Percentiles rank a stretch among this genome's conserved stretches.
phyloP scores from a whole-genome alignment of 495 filamentous ascomycete species.

The Collariella sp. region DNA sequence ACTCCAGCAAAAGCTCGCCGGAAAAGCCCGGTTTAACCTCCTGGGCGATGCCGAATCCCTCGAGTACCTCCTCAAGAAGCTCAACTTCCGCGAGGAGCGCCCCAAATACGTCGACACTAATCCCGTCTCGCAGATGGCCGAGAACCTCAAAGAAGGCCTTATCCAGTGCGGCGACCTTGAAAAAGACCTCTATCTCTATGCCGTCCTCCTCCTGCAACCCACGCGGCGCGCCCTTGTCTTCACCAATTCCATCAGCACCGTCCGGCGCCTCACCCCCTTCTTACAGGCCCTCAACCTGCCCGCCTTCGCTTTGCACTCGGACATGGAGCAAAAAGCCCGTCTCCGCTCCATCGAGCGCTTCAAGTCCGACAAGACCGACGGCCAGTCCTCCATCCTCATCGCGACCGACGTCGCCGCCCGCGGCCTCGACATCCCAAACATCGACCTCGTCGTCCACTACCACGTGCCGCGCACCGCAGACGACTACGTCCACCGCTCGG shows the following conservation, averaged over 20 bases:
- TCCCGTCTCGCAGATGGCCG: constrained; percentile 76
- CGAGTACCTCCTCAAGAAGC: constrained; percentile 82
- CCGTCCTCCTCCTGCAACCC: constrained; percentile 74
- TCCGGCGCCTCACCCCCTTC: constrained; percentile 76
- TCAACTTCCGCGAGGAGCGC: constrained; percentile 72
- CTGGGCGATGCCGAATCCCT: constrained; percentile 71
- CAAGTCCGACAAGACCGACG: constrained; percentile 43
- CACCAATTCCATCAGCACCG: constrained; percentile 89
- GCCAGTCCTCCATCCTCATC: constrained; percentile 60
- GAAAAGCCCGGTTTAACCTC: constrained; percentile 59
- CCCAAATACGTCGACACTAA: constrained; percentile 92
- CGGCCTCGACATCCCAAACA: constrained; percentile 84
- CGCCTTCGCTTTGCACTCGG: constrained; percentile 74
- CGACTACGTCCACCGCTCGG: constrained; percentile 90
- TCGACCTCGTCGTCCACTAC: constrained; percentile 86
- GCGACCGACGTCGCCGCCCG: constrained; percentile 96
- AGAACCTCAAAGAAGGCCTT: constrained; percentile 76
- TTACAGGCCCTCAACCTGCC: constrained; percentile 75
- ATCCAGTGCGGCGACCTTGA: constrained; percentile 87
- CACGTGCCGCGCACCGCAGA: constrained; percentile 89
- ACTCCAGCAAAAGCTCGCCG: constrained; percentile 80
- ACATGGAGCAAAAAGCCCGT: constrained; percentile 95
- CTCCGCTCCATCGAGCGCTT: constrained; percentile 88
- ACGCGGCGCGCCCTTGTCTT: constrained; percentile 76
- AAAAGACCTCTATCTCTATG: constrained; percentile 94